phyloP scores from a whole-genome alignment of 2,329 filamentous ascomycete species.

The Cordyceps tenuipes region DNA sequence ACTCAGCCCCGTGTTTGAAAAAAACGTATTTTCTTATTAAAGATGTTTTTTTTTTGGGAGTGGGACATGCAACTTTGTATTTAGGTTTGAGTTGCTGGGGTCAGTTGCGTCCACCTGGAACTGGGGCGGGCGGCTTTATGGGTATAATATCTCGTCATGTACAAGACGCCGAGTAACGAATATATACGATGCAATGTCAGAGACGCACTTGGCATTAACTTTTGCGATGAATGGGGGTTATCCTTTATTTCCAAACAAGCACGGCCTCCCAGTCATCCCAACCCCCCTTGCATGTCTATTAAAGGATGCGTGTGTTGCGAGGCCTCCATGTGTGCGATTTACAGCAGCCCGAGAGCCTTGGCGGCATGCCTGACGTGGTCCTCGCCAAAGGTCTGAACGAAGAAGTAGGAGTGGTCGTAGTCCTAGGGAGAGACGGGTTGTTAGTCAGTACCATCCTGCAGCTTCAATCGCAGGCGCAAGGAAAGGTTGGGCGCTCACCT shows the following conservation, averaged over 20 bases:
- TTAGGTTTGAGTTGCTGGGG: background rate
- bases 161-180: background rate
- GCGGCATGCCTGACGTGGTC: constrained; percentile 90
- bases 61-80: background rate
- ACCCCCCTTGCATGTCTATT: background rate
- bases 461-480: background rate
- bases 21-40: constrained; percentile 15
- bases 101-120: background rate
- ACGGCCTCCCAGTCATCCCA: background rate
- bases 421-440: constrained; percentile 38
- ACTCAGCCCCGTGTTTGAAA: constrained; percentile 32
- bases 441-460: background rate
- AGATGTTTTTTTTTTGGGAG: background rate
- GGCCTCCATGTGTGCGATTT: background rate
- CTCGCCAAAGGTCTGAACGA: constrained; percentile 82
- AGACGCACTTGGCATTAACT: background rate
- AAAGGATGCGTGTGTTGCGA: background rate
- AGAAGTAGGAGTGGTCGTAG: constrained; percentile 97
- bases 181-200: background rate
- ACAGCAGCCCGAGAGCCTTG: constrained; percentile 55
- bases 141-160: background rate
- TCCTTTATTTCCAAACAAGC: background rate
- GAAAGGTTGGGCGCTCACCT: constrained; percentile 34
- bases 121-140: background rate
- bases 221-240: background rate